Evolutionary conservation across 2,329 filamentous ascomycete genomes (phyloP).

Genomic region (Alternaria burnsii): DNA sequence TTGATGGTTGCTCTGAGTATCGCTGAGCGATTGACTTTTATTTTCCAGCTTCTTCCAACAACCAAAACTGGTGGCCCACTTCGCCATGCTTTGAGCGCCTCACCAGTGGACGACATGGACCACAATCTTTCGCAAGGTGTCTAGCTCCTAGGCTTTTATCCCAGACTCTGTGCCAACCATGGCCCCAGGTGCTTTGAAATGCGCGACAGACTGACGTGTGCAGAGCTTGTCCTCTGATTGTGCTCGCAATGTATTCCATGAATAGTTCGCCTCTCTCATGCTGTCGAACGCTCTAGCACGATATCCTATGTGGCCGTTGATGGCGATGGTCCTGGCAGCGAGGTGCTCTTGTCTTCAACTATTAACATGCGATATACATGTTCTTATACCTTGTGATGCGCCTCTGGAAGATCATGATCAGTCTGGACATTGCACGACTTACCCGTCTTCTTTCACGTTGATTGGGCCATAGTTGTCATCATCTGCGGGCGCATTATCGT

Average conservation of each 20-base stretch:
- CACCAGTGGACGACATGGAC: conserved; percentile 28
- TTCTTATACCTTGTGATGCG: conserved; percentile 36
- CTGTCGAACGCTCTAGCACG: conserved; percentile 8
- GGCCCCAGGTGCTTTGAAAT: conserved; percentile 11
- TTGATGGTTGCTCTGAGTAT: conserved; percentile 42
- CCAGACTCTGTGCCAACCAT: conserved; percentile 16
- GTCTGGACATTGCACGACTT: conserved; percentile 58
- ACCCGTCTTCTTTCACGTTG: conserved; percentile 91
- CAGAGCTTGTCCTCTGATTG: conserved; percentile 6
- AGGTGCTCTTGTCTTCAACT: background rate
- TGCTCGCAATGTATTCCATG: conserved; percentile 9
- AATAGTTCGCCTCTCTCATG: conserved; percentile 3
- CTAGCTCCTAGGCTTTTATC: conserved; percentile 25
- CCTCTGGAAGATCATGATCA: conserved; percentile 18
- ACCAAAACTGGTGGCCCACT: conserved; percentile 33
- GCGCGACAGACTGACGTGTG: conserved; percentile 6
- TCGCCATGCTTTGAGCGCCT: conserved; percentile 33
- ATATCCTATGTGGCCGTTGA: conserved; percentile 3
- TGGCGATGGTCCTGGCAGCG: conserved; percentile 3
- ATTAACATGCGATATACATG: background rate
- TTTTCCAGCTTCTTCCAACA: conserved; percentile 39
- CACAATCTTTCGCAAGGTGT: conserved; percentile 21
- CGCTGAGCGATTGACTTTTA: conserved; percentile 45
- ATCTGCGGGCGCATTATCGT: conserved; percentile 42
- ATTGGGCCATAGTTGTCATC: conserved; percentile 62